Conservation (phyloP, 768 basidiomycete genomes). For the Amanita muscaria region DNA sequence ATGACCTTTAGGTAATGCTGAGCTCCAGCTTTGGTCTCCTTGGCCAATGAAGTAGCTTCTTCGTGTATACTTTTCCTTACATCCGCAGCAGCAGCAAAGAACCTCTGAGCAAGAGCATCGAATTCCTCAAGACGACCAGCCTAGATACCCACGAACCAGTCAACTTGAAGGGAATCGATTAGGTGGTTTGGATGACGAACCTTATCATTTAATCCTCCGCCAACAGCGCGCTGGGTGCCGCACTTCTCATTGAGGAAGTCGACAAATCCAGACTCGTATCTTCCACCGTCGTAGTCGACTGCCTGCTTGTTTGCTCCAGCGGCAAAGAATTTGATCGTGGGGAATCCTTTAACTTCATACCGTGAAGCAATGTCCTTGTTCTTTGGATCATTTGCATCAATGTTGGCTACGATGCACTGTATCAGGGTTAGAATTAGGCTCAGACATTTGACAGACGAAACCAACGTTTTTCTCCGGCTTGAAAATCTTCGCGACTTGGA, state of each 20-base stretch:
- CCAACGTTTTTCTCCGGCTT: slow-evolving; percentile 65
- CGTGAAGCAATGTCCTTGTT: slow-evolving; percentile 64
- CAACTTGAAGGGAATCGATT: slow-evolving; percentile 7
- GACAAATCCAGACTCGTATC: slow-evolving; percentile 70
- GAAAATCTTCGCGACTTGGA: slow-evolving; percentile 68
- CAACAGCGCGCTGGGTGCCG: slow-evolving; percentile 74
- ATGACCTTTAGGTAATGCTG: slow-evolving; percentile 85
- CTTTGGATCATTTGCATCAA: slow-evolving; percentile 79
- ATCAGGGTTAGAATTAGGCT: slow-evolving; percentile 6
- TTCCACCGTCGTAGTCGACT: slow-evolving; percentile 58
- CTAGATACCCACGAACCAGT: slow-evolving; percentile 26
- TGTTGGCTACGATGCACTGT: slow-evolving; percentile 86
- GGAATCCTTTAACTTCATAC: slow-evolving; percentile 76
- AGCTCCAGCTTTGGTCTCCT: slow-evolving; percentile 40
- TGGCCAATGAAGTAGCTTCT: slow-evolving; percentile 50
- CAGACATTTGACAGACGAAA: background rate
- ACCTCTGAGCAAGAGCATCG: slow-evolving; percentile 69
- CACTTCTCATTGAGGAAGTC: slow-evolving; percentile 79
- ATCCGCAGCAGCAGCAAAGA: slow-evolving; percentile 52
- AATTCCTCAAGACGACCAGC: slow-evolving; percentile 77
- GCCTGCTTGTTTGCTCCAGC: slow-evolving; percentile 49
- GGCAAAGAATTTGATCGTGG: slow-evolving; percentile 94
- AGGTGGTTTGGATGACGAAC: slow-evolving; percentile 27
- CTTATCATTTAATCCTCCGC: slow-evolving; percentile 70
- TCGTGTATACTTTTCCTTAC: slow-evolving; percentile 54